Conservation (phyloP, 148 eudicot genomes). For the Tetragonia tetragonoides region DNA sequence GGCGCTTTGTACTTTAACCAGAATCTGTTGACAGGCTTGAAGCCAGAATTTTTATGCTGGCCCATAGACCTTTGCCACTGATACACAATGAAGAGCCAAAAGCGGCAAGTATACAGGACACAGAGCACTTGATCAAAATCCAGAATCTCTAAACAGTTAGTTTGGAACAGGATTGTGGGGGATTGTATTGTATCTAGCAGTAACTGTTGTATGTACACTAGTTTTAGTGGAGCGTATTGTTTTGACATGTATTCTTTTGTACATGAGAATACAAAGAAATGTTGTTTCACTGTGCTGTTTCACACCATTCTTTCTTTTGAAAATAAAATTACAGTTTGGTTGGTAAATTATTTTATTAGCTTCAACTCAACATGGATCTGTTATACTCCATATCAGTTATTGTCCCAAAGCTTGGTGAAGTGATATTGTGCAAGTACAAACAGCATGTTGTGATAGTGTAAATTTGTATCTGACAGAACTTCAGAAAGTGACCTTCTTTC, state of each 20-base stretch:
- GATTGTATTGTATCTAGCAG: constrained; percentile 15
- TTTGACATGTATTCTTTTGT: constrained; percentile 34
- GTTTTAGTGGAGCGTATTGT: constrained; percentile 6
- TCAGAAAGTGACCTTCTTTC: too few species aligned
- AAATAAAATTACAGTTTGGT: background rate
- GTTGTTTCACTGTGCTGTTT: constrained; percentile 19
- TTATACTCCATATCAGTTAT: too few species aligned
- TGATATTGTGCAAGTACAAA: too few species aligned
- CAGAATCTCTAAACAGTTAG: background rate
- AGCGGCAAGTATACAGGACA: constrained; percentile 12
- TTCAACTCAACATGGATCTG: background rate
- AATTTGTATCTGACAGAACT: too few species aligned
- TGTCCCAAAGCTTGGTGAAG: too few species aligned
- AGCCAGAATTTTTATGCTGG: constrained; percentile 14
- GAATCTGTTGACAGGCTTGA: constrained; percentile 3
- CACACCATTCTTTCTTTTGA: background rate
- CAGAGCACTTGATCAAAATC: background rate
- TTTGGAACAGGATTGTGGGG: constrained; percentile 2
- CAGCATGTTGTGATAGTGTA: too few species aligned
- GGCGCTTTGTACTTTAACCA: constrained; percentile 12
- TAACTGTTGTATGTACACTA: constrained; percentile 31
- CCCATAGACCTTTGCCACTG: constrained; percentile 8
- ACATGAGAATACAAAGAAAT: constrained; percentile 21
- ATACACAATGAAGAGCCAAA: constrained; percentile 15
- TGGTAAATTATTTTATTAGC: background rate